Evolutionary conservation across 2,329 filamentous ascomycete genomes (phyloP).

Genomic region (Raffaelea albimanens): DNA sequence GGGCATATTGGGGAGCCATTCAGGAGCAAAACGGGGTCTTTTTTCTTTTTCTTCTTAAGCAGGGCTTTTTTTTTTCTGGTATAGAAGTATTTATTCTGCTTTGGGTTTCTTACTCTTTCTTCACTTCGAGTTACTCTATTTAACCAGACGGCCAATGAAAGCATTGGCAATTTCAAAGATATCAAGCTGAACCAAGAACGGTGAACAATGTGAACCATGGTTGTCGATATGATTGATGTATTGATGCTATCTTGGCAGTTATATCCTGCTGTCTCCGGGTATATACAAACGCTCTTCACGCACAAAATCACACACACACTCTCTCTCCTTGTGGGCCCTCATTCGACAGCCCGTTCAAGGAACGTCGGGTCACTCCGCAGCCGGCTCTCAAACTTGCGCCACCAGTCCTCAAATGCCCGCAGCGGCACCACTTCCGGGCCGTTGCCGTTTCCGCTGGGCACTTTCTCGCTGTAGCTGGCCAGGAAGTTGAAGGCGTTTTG

Average conservation of each 20-base stretch:
- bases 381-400: constrained; percentile 87
- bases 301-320: too few relatives aligned
- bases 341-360: constrained; percentile 51
- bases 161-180: too few relatives aligned
- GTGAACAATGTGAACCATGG: too few relatives aligned
- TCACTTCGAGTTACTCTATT: not conserved
- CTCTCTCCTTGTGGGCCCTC: not conserved
- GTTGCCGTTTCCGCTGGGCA: constrained; percentile 33
- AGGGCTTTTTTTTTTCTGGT: not conserved
- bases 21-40: not conserved
- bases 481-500: constrained; percentile 96
- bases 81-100: not conserved
- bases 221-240: too few relatives aligned
- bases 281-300: too few relatives aligned
- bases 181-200: too few relatives aligned
- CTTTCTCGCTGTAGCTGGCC: constrained; percentile 65
- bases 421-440: constrained; percentile 78
- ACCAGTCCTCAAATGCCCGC: constrained; percentile 95
- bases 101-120: not conserved
- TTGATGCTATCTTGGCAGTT: too few relatives aligned
- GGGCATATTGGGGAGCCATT: not conserved
- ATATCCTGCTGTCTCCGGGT: too few relatives aligned
- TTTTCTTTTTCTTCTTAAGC: not conserved
- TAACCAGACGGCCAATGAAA: too few relatives aligned
- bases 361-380: constrained; percentile 82